Evolutionary conservation across 2,329 filamentous ascomycete genomes (phyloP).

Genomic region (Gaeumannomyces tritici): DNA sequence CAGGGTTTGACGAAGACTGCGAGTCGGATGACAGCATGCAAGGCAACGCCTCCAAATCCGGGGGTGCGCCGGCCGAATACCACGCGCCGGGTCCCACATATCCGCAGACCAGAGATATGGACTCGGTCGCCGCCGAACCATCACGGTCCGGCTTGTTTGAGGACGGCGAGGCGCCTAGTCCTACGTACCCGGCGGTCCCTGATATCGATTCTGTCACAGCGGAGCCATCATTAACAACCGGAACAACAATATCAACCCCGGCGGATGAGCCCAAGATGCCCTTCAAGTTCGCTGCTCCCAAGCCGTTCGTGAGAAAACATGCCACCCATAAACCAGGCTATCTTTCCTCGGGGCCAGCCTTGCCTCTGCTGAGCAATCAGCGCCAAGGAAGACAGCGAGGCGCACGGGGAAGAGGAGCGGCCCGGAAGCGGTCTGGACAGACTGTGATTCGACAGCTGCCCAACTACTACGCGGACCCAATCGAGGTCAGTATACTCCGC

Average conservation of each 20-base stretch:
- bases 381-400: neutral
- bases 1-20: neutral
- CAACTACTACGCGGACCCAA: constrained; percentile 19
- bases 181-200: neutral
- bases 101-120: constrained; percentile 4
- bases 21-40: neutral
- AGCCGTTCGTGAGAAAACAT: constrained; percentile 17
- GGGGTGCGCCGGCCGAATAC: no score
- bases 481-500: constrained; percentile 13
- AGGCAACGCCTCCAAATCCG: neutral
- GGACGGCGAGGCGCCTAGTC: neutral
- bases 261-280: constrained; percentile 8
- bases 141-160: constrained; percentile 4
- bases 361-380: neutral
- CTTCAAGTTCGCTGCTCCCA: constrained; percentile 18
- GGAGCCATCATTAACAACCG: neutral
- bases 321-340: constrained; percentile 4
- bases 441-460: constrained; percentile 19
- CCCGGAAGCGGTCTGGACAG: constrained; percentile 12
- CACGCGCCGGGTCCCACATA: neutral
- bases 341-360: neutral
- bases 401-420: constrained; percentile 10
- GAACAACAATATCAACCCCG: neutral
- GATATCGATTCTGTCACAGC: constrained; percentile 4
- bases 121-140: constrained; percentile 3